These are phyloP conservation scores for Davidsoniella eucalypti DNA, from an alignment of 2,329 filamentous ascomycete genomes.

Conservation along the genomic window DNA sequence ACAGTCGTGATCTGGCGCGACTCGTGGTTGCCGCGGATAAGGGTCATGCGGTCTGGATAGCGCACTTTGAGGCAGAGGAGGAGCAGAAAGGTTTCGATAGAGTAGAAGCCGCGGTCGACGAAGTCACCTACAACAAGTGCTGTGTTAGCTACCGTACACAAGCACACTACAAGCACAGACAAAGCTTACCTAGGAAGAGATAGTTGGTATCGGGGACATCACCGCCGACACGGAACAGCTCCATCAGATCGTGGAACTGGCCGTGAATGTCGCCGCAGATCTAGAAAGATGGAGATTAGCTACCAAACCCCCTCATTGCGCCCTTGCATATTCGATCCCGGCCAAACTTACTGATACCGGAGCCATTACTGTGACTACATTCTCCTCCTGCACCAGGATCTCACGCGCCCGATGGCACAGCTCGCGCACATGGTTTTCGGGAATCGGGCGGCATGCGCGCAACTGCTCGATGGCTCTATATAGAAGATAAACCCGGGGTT, in stretches of 20 bases:
- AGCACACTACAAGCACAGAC: too few relatives aligned
- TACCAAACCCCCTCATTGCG: too few relatives aligned
- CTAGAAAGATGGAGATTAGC: constrained; percentile 22
- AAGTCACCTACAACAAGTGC: constrained; percentile 53
- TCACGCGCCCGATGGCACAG: constrained; percentile 95
- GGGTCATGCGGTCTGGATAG: constrained; percentile 91
- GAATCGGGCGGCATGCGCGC: constrained; percentile 88
- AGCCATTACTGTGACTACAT: constrained; percentile 87
- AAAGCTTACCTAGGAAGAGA: constrained; percentile 67
- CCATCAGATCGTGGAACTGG: constrained; percentile 94
- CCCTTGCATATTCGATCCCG: too few relatives aligned
- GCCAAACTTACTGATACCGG: constrained; percentile 60
- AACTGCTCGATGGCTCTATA: constrained; percentile 82
- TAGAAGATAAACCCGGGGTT: neutral
- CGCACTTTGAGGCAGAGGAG: constrained; percentile 93
- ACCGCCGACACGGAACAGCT: constrained; percentile 82
- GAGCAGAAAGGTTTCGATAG: constrained; percentile 87
- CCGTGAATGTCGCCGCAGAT: constrained; percentile 97
- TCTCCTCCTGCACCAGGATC: constrained; percentile 90
- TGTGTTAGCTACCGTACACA: neutral
- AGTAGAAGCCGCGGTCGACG: constrained; percentile 96
- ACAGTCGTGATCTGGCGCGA: constrained; percentile 94
- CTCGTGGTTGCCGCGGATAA: constrained; percentile 91
- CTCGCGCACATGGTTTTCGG: constrained; percentile 87
- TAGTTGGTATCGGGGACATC: constrained; percentile 94